Evolutionary conservation across 768 basidiomycete species (phyloP).

Genomic region (Xanthoconium stramineum): DNA sequence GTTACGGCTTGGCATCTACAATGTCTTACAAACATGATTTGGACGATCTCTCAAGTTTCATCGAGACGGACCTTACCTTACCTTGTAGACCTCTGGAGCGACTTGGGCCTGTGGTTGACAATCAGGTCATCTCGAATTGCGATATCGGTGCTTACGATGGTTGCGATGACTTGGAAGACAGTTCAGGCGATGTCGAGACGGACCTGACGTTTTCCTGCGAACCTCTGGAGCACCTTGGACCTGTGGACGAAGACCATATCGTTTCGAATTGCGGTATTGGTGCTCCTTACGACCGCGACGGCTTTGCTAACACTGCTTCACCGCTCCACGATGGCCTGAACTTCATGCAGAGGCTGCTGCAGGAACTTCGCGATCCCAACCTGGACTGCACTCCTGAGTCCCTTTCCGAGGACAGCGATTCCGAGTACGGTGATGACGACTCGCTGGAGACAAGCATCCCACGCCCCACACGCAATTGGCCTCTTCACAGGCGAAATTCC

Average conservation of each 20-base stretch:
- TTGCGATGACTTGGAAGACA: neutral
- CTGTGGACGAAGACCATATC: neutral
- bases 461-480: too few species aligned
- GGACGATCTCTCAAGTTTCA: neutral
- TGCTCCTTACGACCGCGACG: neutral
- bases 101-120: too few species aligned
- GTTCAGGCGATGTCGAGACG: neutral
- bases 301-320: neutral
- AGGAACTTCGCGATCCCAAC: conserved; percentile 12
- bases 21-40: neutral
- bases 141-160: too few species aligned
- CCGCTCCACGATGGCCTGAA: neutral
- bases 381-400: conserved; percentile 4
- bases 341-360: conserved; percentile 14
- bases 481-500: neutral
- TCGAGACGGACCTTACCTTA: neutral
- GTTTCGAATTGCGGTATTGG: neutral
- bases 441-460: neutral
- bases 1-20: neutral
- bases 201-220: neutral
- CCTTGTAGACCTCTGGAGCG: neutral
- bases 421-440: neutral
- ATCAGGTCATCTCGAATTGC: too few species aligned
- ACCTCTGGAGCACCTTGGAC: neutral
- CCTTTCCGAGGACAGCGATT: conserved; percentile 7